A percentile compares a stretch with the other conserved stretches of the same genome.
Conservation (phyloP, 225 moss, liverwort and hornwort species). For the Anthoceros angustus region DNA sequence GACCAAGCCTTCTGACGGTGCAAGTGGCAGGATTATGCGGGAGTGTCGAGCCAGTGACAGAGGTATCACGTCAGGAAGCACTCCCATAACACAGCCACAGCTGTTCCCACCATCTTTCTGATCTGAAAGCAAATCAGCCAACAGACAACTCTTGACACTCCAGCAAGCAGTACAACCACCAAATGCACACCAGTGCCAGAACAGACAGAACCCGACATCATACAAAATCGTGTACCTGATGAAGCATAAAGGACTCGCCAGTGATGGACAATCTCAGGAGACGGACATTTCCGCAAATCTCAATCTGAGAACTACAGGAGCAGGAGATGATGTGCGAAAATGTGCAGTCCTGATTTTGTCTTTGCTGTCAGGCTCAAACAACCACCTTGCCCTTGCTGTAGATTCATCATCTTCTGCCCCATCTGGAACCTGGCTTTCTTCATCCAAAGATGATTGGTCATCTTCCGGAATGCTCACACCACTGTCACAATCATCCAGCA, state of each 20-base stretch:
- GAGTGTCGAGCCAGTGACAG: conserved; percentile 79
- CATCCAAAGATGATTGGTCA: background rate
- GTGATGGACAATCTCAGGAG: conserved; percentile 71
- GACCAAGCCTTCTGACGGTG: conserved; percentile 74
- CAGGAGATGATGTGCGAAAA: conserved; percentile 63
- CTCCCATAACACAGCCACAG: conserved; percentile 46
- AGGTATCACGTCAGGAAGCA: conserved; percentile 54
- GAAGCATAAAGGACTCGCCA: conserved; percentile 91
- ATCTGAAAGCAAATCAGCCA: conserved; percentile 28
- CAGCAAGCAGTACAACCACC: background rate
- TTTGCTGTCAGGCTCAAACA: conserved; percentile 43
- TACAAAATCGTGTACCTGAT: conserved; percentile 36
- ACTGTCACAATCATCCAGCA: background rate
- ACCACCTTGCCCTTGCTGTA: conserved; percentile 55
- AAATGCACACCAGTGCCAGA: background rate
- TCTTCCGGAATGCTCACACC: background rate
- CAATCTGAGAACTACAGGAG: conserved; percentile 38
- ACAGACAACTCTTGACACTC: background rate
- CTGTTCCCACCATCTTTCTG: conserved; percentile 90
- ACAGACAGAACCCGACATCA: background rate
- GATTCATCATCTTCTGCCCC: conserved; percentile 1
- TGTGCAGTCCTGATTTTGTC: conserved; percentile 82
- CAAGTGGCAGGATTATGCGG: conserved; percentile 59
- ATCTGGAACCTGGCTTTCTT: conserved; percentile 5
- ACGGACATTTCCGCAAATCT: conserved; percentile 28